Evolutionary conservation across 1,139 yeast genomes (phyloP).

Genomic region (Dujonia santamariae): DNA sequence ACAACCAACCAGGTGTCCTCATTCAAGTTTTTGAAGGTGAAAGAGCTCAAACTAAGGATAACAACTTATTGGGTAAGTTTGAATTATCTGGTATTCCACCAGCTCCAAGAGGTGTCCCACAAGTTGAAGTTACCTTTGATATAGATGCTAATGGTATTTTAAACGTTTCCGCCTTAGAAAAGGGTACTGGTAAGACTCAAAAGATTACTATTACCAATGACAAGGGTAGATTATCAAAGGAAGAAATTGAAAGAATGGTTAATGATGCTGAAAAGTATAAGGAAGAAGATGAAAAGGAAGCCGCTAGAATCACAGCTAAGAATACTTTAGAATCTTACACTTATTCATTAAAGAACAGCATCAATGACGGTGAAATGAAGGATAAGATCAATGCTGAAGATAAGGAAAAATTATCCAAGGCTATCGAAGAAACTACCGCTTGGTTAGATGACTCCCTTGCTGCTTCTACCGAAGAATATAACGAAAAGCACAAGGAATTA

Average conservation of each 20-base stretch:
- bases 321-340: slow-evolving; percentile 89
- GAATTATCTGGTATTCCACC: slow-evolving; percentile 95
- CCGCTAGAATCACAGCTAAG: slow-evolving; percentile 53
- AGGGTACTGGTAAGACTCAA: slow-evolving; percentile 76
- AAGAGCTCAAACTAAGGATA: slow-evolving; percentile 91
- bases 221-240: slow-evolving; percentile 49
- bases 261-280: slow-evolving; percentile 42
- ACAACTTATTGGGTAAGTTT: slow-evolving; percentile 90
- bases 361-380: slow-evolving; percentile 46
- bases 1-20: slow-evolving; percentile 93
- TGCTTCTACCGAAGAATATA: slow-evolving; percentile 52
- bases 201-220: slow-evolving; percentile 42
- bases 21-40: slow-evolving; percentile 97
- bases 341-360: slow-evolving; percentile 68
- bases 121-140: slow-evolving; percentile 90
- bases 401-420: slow-evolving; percentile 40
- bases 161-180: slow-evolving; percentile 89
- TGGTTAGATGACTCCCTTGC: slow-evolving; percentile 53
- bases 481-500: slow-evolving; percentile 64
- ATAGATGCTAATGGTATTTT: slow-evolving; percentile 92
- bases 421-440: slow-evolving; percentile 41
- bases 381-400: slow-evolving; percentile 46
- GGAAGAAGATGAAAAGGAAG: slow-evolving; percentile 38
- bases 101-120: slow-evolving; percentile 97
- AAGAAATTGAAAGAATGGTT: slow-evolving; percentile 49